Evolutionary conservation across 371 early-diverging fungal genomes (phyloP).

Genomic region (Rhizopus stolonifer): DNA sequence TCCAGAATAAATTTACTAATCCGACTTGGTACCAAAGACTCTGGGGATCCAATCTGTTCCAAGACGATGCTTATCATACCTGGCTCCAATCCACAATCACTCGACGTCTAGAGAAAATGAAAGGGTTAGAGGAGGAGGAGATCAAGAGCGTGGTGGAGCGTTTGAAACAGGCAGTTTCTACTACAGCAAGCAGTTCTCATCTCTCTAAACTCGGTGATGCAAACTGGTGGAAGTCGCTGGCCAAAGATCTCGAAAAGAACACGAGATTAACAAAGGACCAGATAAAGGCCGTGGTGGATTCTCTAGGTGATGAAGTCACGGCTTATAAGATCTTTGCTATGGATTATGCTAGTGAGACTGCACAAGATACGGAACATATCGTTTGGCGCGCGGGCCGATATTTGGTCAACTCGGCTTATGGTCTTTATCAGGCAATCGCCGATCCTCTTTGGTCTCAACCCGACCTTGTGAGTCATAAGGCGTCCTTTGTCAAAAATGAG

Average conservation of each 20-base stretch:
- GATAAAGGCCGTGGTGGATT: slow-evolving; percentile 17
- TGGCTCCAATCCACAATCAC: slow-evolving; percentile 31
- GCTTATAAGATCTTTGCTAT: slow-evolving; percentile 51
- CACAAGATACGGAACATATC: slow-evolving; percentile 21
- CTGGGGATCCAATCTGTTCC: slow-evolving; percentile 13
- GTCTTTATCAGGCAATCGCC: slow-evolving; percentile 12
- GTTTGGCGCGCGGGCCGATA: slow-evolving; percentile 13
- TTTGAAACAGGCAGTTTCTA: slow-evolving; percentile 22
- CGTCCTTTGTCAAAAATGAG: too few relatives aligned
- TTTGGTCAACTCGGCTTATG: slow-evolving; percentile 13
- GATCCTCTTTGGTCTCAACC: slow-evolving; percentile 15
- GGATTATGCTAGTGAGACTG: slow-evolving; percentile 37
- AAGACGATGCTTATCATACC: slow-evolving; percentile 26
- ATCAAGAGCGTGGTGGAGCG: slow-evolving; percentile 20
- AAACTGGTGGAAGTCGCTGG: slow-evolving; percentile 35
- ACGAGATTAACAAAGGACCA: slow-evolving; percentile 34
- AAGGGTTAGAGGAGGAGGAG: slow-evolving; percentile 33
- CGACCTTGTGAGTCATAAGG: neutral
- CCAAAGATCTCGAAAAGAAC: slow-evolving; percentile 28
- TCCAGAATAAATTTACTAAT: slow-evolving; percentile 25
- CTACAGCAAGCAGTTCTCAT: slow-evolving; percentile 21
- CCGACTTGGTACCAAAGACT: slow-evolving; percentile 35
- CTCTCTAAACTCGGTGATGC: slow-evolving; percentile 32
- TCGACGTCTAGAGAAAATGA: slow-evolving; percentile 25
- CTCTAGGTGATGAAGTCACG: slow-evolving; percentile 31